A percentile compares a stretch with the other conserved stretches of the same genome.
phyloP scores from a whole-genome alignment of 371 early-diverging fungal species.

The Mucor lusitanicus region DNA sequence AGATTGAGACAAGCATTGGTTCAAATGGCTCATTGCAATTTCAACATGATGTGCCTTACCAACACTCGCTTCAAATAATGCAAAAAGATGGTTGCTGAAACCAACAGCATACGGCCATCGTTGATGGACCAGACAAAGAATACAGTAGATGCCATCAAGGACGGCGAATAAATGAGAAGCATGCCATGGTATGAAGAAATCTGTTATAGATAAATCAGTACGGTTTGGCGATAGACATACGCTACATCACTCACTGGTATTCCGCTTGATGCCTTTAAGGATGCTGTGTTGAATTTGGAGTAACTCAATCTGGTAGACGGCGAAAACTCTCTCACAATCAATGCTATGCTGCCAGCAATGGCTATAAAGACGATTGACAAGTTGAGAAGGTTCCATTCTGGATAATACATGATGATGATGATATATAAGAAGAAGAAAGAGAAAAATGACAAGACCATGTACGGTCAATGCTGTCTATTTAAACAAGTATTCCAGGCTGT shows the following conservation, averaged over 20 bases:
- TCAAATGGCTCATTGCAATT: background rate
- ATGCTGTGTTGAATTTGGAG: slow-evolving; percentile 34
- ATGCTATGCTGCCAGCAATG: background rate
- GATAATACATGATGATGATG: slow-evolving; percentile 18
- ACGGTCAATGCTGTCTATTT: background rate
- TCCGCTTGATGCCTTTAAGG: background rate
- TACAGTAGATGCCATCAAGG: slow-evolving; percentile 9
- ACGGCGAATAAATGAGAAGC: slow-evolving; percentile 39
- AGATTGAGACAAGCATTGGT: background rate
- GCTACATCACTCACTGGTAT: background rate
- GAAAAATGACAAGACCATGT: background rate
- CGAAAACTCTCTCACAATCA: slow-evolving; percentile 22
- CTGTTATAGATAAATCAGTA: slow-evolving; percentile 9
- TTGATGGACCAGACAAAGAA: background rate
- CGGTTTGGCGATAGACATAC: too few relatives aligned
- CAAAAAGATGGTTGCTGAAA: slow-evolving; percentile 11
- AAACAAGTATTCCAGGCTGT: background rate
- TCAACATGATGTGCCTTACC: slow-evolving; percentile 13
- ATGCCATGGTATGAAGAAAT: slow-evolving; percentile 36
- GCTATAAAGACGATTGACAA: background rate
- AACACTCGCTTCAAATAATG: slow-evolving; percentile 40
- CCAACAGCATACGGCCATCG: background rate
- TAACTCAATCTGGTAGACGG: slow-evolving; percentile 35
- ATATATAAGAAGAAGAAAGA: slow-evolving; percentile 3
- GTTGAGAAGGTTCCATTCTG: slow-evolving; percentile 10